Evolutionary conservation across 148 eudicot genomes (phyloP), one percentile per base, ranked within the genome.

Genomic region (Camellia sinensis): DNA sequence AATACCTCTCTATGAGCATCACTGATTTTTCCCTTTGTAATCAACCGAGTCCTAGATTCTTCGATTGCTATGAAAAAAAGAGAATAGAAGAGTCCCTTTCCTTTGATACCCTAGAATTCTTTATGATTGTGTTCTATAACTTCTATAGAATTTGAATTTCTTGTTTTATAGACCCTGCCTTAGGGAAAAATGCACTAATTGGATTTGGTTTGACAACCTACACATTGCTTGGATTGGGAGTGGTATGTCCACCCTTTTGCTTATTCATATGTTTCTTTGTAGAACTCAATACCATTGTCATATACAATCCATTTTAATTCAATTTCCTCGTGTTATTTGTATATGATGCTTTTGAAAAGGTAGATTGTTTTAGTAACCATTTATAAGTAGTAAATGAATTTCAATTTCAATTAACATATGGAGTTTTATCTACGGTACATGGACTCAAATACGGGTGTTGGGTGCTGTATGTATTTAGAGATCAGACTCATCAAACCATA

Each of bases 131-230:
- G 40, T 46, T 21, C 3, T 17, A 50, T 3, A 37, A 48, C 43
- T 19, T 7, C n/a, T 6, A 19, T 46, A 43, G 21, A 44, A 12
- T 13, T 5, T 65, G 17, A 7, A 44, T 50, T n/a, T 48, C 68
- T 75, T 60, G 5, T 40, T 79, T 83, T 67, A 77, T 89, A 97
- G 99, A 98, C n/a, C n/a, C 97, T 78, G 98, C 98, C 85, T 97
- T 89, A 69, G 97, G 98, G 48, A 97, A 92, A 84, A 83, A 78
- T 80, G 92, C 94, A 8, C 89, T 97, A 6, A 44, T 87, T 78
- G 91, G 92, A 81, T 90, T 88, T 82, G 97, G 98, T 66, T 88
- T 94, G 92, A 86, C 95, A 53, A 97, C 98, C 11, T 97, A 97
- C 74, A 70, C 91, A 78, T 79, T 97, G 83, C 93, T 97, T 50